Conservation (phyloP, 1,284 basidiomycete genomes). For the Sporisorium iseilematis-ciliati region DNA sequence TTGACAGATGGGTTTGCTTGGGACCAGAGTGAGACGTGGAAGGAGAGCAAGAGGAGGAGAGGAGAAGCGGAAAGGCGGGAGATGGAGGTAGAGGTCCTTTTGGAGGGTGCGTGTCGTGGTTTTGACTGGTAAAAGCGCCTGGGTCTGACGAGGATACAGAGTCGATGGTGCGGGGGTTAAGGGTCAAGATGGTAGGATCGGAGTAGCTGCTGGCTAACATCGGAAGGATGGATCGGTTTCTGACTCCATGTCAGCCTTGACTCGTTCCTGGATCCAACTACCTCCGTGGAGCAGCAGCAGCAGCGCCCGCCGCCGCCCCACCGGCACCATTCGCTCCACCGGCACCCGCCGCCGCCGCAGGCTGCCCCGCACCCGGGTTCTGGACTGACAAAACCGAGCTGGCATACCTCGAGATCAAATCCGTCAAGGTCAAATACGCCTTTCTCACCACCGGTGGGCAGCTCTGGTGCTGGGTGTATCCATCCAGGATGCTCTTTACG, state of each 20-base stretch:
- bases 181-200: no score
- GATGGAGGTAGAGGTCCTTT: no score
- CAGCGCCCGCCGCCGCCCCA: constrained; percentile 10
- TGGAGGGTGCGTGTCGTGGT: no score
- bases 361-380: constrained; percentile 20
- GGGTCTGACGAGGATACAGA: no score
- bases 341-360: constrained; percentile 6
- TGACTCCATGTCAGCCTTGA: not conserved
- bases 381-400: constrained; percentile 65
- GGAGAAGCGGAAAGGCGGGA: no score
- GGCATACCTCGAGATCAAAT: constrained; percentile 65
- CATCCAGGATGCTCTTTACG: constrained; percentile 61
- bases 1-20: no score
- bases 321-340: constrained; percentile 6
- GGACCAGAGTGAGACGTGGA: no score
- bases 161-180: no score
- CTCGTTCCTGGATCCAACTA: not conserved
- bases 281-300: constrained; percentile 18
- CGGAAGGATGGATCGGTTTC: no score
- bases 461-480: constrained; percentile 57
- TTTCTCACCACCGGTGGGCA: constrained; percentile 65
- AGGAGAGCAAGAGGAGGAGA: no score
- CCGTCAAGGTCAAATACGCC: constrained; percentile 64
- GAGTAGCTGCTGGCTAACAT: no score
- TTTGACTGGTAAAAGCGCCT: no score